Conservation (phyloP, 2,329 filamentous ascomycete genomes). For the Aureobasidium sp. region DNA sequence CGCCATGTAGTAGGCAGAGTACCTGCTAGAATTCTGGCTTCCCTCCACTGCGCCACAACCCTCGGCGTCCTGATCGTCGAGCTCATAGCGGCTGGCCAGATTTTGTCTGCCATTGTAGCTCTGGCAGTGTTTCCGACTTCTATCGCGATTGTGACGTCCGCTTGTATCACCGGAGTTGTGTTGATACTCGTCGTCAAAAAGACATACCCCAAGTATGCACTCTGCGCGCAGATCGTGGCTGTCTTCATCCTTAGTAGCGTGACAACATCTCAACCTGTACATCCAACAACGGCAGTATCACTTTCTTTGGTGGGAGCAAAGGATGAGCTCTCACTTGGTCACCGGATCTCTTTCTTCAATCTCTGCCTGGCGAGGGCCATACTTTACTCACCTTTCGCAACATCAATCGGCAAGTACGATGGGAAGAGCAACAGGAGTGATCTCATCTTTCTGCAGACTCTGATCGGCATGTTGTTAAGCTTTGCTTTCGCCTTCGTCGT, state of each 20-base stretch:
- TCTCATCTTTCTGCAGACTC: neutral
- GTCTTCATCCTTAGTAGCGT: neutral
- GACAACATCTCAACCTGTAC: neutral
- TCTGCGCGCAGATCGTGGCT: neutral
- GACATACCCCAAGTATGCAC: neutral
- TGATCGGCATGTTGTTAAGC: neutral
- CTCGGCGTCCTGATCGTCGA: neutral
- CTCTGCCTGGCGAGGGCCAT: neutral
- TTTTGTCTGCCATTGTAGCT: neutral
- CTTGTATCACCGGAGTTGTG: neutral
- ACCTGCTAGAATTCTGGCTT: neutral
- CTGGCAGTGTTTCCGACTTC: neutral
- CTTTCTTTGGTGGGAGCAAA: neutral
- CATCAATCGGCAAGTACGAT: neutral
- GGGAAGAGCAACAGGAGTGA: neutral
- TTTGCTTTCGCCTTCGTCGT: neutral
- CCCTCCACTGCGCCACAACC: neutral
- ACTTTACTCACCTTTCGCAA: neutral
- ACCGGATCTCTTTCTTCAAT: neutral
- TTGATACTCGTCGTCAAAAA: neutral
- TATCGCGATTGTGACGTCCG: neutral
- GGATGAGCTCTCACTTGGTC: neutral
- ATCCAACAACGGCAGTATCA: neutral
- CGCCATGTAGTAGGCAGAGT: neutral
- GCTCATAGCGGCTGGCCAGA: neutral